phyloP scores from a whole-genome alignment of 192 early-diverging fungal genomes.

The Coemansia sp. region DNA sequence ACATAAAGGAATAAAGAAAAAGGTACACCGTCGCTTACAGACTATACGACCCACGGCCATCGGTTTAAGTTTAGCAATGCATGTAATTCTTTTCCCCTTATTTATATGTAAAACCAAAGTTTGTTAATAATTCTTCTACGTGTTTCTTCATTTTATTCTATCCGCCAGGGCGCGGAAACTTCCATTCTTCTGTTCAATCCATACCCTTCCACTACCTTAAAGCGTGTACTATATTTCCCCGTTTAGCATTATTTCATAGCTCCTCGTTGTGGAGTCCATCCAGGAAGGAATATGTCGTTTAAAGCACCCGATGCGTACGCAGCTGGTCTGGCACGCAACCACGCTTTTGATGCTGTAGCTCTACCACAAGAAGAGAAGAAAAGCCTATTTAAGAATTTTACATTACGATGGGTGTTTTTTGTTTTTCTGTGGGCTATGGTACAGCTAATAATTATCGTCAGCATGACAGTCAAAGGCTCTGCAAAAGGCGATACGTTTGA shows the following conservation, averaged over 20 bases:
- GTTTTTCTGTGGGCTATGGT: constrained; percentile 56
- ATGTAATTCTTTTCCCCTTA: neutral
- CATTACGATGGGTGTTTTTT: constrained; percentile 38
- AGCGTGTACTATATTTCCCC: neutral
- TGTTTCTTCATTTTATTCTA: neutral
- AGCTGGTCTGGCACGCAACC: constrained; percentile 22
- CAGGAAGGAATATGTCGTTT: neutral
- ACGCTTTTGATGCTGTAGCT: constrained; percentile 30
- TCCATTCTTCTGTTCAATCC: neutral
- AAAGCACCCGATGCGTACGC: constrained; percentile 7
- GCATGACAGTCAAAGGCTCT: constrained; percentile 49
- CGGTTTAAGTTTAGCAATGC: neutral
- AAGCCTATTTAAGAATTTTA: constrained; percentile 14
- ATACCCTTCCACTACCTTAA: neutral
- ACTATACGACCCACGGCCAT: neutral
- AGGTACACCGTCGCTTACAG: neutral
- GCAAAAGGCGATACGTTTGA: constrained; percentile 37
- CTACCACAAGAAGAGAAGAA: neutral
- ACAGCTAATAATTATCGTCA: constrained; percentile 55
- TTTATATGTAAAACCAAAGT: neutral
- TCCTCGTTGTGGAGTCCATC: neutral
- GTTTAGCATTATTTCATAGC: neutral
- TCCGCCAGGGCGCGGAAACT: neutral
- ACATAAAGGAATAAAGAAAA: neutral
- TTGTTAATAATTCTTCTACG: neutral